These are phyloP conservation scores for Tricharina praecox DNA, from an alignment of 495 filamentous ascomycete species.

Conservation along the genomic window DNA sequence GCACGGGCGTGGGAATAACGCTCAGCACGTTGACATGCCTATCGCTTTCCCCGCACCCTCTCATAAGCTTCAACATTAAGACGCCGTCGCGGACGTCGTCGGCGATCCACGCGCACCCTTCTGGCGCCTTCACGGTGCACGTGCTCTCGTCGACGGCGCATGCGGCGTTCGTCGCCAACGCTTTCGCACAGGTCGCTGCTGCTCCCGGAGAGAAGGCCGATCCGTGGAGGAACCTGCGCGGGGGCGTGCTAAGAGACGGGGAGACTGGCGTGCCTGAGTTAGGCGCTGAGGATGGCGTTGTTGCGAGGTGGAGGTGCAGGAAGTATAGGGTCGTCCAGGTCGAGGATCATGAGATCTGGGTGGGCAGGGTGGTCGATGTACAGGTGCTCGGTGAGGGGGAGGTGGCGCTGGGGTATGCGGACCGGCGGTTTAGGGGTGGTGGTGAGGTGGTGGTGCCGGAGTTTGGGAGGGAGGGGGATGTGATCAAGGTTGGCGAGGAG, in stretches of 20 bases:
- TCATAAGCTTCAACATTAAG: constrained; percentile 26
- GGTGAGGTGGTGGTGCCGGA: constrained; percentile 11
- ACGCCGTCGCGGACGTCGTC: constrained; percentile 15
- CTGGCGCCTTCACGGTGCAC: constrained; percentile 17
- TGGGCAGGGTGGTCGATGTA: constrained; percentile 17
- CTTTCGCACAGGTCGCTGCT: constrained; percentile 15
- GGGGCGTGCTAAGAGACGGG: constrained; percentile 1
- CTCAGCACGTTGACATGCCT: constrained; percentile 26
- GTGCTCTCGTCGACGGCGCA: constrained; percentile 15
- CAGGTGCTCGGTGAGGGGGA: constrained; percentile 12
- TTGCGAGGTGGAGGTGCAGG: constrained; percentile 16
- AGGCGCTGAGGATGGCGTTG: constrained; percentile 18
- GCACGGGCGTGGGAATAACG: constrained; percentile 20
- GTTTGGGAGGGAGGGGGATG: constrained; percentile 2
- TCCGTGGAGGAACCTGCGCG: constrained; percentile 7
- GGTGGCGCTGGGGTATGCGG: constrained; percentile 21
- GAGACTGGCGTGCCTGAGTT: constrained; percentile 3
- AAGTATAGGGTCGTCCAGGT: constrained; percentile 15
- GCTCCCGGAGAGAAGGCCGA: constrained; percentile 1
- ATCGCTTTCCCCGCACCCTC: constrained; percentile 18
- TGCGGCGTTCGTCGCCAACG: constrained; percentile 16
- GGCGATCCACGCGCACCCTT: constrained; percentile 13
- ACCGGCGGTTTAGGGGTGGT: constrained; percentile 17
- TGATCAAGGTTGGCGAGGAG: no score
- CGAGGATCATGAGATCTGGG: constrained; percentile 24